phyloP scores from a whole-genome alignment of 352 stramenopile species.

The Phytophthora capsici region DNA sequence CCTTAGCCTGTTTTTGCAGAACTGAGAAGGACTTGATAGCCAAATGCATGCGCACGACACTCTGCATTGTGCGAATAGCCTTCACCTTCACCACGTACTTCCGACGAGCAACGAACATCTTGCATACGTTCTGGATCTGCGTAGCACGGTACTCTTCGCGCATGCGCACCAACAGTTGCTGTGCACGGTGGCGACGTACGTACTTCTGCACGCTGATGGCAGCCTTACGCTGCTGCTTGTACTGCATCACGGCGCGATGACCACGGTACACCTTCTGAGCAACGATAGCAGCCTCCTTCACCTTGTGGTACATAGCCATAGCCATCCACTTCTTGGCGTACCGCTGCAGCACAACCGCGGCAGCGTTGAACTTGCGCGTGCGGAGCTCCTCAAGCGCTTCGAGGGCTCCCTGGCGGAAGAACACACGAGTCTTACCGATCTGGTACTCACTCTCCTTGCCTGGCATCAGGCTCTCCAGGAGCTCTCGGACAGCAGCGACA shows the following conservation, averaged over 20 bases:
- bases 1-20: conserved; percentile 87
- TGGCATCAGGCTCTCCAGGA: conserved; percentile 66
- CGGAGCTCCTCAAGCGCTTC: conserved; percentile 91
- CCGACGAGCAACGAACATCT: conserved; percentile 74
- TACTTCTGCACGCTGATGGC: conserved; percentile 74
- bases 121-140: conserved; percentile 86
- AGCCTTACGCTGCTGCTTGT: conserved; percentile 66
- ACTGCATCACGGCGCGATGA: conserved; percentile 49
- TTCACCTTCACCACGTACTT: conserved; percentile 76
- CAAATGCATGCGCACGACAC: conserved; percentile 84
- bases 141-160: conserved; percentile 74
- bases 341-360: conserved; percentile 81
- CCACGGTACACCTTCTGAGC: conserved; percentile 70
- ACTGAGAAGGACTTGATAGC: conserved; percentile 76
- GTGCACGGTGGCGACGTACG: conserved; percentile 65
- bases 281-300: conserved; percentile 62
- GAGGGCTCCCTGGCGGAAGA: conserved; percentile 93
- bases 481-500: conserved; percentile 47
- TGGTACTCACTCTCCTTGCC: conserved; percentile 76
- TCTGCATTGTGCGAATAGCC: conserved; percentile 80
- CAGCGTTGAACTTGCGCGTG: conserved; percentile 78
- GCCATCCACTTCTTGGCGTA: conserved; percentile 87
- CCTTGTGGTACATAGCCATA: conserved; percentile 61
- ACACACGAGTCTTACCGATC: conserved; percentile 93
- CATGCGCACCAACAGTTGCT: conserved; percentile 63